Base-by-base conservation (phyloP, 2,329 filamentous ascomycete genomes). In the Scleromitrula shiraiana region DNA sequence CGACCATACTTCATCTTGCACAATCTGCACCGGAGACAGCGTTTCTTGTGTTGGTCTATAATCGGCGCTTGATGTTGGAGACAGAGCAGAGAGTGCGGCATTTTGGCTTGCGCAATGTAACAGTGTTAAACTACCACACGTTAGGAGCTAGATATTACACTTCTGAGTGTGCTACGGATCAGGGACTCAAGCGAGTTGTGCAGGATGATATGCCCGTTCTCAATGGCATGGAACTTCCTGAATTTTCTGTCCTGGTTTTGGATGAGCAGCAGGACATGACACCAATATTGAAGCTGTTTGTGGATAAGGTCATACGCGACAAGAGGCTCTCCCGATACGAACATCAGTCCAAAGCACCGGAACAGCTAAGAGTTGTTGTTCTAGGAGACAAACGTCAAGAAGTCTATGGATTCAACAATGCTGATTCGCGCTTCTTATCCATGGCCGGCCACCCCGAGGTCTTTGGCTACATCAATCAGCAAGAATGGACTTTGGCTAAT, bases 211-310 rank as follows among this genome's bases (percentile, higher is more conserved):
- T 46, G 33, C 10, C n/a, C 30, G 26, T 46, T 7, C 2, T 46
- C 10, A 12, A 30, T 5, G 35, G 26, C 5, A 39, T 39, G 43
- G 9, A 39, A 46, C 43, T 46, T 39, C 43, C 43, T 14, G 43
- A 39, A 7, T 46, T 46, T 22, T 39, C 43, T 2, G 19, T 46
- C 24, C 30, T 46, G 35, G 27, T 46, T 19, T 20, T 46, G 35
- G 43, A 46, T 24, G 43, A 46, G 19, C 43, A 46, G 24, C 43
- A 46, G 14, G 43, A 46, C 10, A 39, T 46, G 43, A 46, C 43
- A 30, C 43, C 43, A 3, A 46, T 46, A 39, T 30, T 46, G 26
- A 46, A 46, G 14, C 24, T 32, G 9, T 46, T 46, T 7, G 43
- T 46, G n/a, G 43, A 46, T 4, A 46, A 46, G 19, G 17, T 46